These are phyloP conservation scores for Arthroderma sp. DNA, from an alignment of 2,329 filamentous ascomycete genomes.

Conservation along the genomic window DNA sequence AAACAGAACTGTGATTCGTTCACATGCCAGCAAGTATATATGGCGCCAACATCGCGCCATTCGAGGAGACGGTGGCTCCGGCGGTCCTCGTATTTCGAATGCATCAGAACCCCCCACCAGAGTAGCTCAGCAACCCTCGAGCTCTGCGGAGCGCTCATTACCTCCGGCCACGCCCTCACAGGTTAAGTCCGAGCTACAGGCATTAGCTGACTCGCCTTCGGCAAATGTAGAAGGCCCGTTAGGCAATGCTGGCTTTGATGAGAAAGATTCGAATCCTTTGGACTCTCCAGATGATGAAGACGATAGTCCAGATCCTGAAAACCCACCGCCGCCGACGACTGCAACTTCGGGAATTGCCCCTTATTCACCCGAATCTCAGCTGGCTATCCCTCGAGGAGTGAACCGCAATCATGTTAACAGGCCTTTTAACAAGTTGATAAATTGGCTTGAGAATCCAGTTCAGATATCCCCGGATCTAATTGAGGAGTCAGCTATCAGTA, in stretches of 20 bases:
- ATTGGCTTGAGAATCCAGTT: constrained; percentile 7
- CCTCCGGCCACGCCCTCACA: too few species aligned
- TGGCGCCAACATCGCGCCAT: constrained; percentile 13
- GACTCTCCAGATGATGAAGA: neutral
- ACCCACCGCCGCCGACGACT: neutral
- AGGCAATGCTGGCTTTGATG: too few species aligned
- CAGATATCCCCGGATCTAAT: constrained; percentile 11
- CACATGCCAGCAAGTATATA: constrained; percentile 14
- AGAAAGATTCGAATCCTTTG: neutral
- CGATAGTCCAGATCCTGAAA: constrained; percentile 1
- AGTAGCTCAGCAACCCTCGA: too few species aligned
- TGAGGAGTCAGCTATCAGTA: constrained; percentile 10
- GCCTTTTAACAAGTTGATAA: constrained; percentile 9
- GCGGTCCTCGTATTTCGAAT: neutral
- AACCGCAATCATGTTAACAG: constrained; percentile 1
- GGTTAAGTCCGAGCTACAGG: too few species aligned
- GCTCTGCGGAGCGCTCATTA: too few species aligned
- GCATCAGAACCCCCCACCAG: too few species aligned
- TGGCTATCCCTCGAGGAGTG: neutral
- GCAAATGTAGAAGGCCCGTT: too few species aligned
- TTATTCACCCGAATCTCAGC: neutral
- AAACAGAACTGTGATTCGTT: constrained; percentile 12
- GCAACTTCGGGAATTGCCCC: neutral
- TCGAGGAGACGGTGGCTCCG: constrained; percentile 3
- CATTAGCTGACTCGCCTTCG: too few species aligned